Conservation (phyloP, 108 stramenopile genomes). For the Nitzschia inconspicua region DNA sequence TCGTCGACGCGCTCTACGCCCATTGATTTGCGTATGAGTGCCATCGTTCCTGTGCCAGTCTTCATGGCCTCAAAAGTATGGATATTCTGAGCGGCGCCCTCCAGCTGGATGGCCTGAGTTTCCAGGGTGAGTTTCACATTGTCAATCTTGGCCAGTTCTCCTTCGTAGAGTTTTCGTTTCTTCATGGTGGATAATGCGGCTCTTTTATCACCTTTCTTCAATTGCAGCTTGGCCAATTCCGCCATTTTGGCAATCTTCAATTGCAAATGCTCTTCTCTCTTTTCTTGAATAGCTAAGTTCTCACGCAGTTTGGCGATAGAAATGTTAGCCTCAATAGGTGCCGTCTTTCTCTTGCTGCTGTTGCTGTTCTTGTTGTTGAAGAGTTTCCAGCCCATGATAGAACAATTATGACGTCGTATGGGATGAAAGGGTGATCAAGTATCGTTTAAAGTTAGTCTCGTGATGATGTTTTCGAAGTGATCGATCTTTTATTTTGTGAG, state of each 20-base stretch:
- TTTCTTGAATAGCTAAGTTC: no score
- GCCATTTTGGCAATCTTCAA: no score
- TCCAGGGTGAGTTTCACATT: conserved; percentile 81
- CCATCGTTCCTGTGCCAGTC: conserved; percentile 67
- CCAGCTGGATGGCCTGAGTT: conserved; percentile 82
- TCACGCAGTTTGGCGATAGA: no score
- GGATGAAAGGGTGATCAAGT: no score
- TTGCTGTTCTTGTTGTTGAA: no score
- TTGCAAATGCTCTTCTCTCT: neutral
- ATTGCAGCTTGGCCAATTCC: neutral
- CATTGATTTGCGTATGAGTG: conserved; percentile 55
- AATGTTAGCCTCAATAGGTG: no score
- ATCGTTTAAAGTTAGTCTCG: no score
- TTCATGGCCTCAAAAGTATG: conserved; percentile 85
- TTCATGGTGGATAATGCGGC: conserved; percentile 84
- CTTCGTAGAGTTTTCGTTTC: conserved; percentile 86
- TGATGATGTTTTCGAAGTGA: no score
- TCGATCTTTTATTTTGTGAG: no score
- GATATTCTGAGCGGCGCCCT: conserved; percentile 78
- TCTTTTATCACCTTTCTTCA: neutral
- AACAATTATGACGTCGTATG: no score
- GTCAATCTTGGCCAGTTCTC: conserved; percentile 86
- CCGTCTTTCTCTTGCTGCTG: no score
- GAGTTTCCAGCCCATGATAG: no score
- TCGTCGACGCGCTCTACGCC: conserved; percentile 87